Evolutionary conservation across 371 early-diverging fungal genomes (phyloP).

Genomic region (Dipsacomyces acuminosporus): DNA sequence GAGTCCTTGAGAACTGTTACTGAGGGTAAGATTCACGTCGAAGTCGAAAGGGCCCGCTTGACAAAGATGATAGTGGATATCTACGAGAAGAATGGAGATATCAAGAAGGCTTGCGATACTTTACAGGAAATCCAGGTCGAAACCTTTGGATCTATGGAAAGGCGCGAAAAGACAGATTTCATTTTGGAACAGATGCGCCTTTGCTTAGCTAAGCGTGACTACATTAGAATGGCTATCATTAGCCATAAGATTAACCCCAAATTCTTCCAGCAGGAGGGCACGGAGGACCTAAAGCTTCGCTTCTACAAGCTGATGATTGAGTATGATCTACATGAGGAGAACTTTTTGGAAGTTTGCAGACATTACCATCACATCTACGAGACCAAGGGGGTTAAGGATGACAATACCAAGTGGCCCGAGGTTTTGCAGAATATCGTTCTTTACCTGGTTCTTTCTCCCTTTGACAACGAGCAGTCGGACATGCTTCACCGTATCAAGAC

Average conservation of each 20-base stretch:
- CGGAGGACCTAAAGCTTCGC: constrained; percentile 83
- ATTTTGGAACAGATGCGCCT: constrained; percentile 97
- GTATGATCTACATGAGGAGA: constrained; percentile 83
- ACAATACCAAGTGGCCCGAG: constrained; percentile 72
- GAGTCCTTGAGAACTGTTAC: constrained; percentile 92
- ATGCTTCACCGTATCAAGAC: constrained; percentile 76
- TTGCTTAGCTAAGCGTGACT: constrained; percentile 87
- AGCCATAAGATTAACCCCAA: constrained; percentile 89
- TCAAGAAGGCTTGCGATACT: constrained; percentile 88
- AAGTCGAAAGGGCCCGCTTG: constrained; percentile 94
- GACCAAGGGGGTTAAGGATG: constrained; percentile 73
- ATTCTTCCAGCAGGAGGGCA: constrained; percentile 82
- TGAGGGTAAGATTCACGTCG: constrained; percentile 98
- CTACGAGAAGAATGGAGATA: constrained; percentile 85
- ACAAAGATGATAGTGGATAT: constrained; percentile 85
- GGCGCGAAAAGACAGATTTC: constrained; percentile 96
- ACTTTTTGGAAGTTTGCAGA: constrained; percentile 86
- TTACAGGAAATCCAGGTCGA: constrained; percentile 97
- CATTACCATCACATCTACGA: constrained; percentile 86
- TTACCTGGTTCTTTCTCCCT: constrained; percentile 85
- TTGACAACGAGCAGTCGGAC: constrained; percentile 93
- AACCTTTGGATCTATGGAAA: constrained; percentile 97
- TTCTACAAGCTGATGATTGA: constrained; percentile 95
- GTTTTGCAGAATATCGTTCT: constrained; percentile 74
- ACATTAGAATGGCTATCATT: constrained; percentile 85